A percentile compares a stretch with the other conserved stretches of the same genome.
These are phyloP conservation scores for Fusarium camptoceras DNA, from an alignment of 2,329 filamentous ascomycete genomes.

Conservation along the genomic window DNA sequence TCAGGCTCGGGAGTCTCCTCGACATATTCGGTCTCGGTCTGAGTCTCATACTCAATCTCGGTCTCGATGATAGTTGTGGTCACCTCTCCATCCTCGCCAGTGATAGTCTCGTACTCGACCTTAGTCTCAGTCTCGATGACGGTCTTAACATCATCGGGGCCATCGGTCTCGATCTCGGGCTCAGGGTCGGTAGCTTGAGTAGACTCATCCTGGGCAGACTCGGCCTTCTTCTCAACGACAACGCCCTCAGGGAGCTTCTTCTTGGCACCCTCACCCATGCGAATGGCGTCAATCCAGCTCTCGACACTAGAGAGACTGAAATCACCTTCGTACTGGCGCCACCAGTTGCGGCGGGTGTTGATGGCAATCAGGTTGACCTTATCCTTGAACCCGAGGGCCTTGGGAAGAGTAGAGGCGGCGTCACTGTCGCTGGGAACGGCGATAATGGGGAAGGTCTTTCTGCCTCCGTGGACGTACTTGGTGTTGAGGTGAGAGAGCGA, in stretches of 20 bases:
- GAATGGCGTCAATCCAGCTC: constrained; percentile 89
- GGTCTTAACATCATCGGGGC: constrained; percentile 42
- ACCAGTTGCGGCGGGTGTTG: constrained; percentile 89
- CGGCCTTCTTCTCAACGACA: constrained; percentile 54
- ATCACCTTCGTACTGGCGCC: constrained; percentile 75
- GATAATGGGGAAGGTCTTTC: constrained; percentile 85
- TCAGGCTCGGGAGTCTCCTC: constrained; percentile 38
- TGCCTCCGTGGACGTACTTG: constrained; percentile 75
- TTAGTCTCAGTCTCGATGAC: constrained; percentile 40
- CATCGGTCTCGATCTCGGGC: constrained; percentile 42
- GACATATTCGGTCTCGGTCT: constrained; percentile 39
- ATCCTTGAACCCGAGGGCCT: constrained; percentile 67
- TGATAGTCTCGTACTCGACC: constrained; percentile 19
- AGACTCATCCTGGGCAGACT: constrained; percentile 12
- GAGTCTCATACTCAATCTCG: constrained; percentile 37
- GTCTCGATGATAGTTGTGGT: constrained; percentile 20
- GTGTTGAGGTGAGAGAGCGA: constrained; percentile 79
- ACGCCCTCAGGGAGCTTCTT: constrained; percentile 76
- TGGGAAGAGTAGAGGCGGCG: constrained; percentile 56
- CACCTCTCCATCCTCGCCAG: not conserved
- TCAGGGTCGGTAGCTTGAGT: constrained; percentile 46
- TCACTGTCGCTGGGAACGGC: constrained; percentile 69
- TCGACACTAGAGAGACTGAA: constrained; percentile 75
- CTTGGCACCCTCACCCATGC: constrained; percentile 87
- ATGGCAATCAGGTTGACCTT: constrained; percentile 81